Evolutionary conservation across 2,329 filamentous ascomycete species (phyloP), one percentile per base, ranked within the genome.

Genomic region (Scedosporium boydii): DNA sequence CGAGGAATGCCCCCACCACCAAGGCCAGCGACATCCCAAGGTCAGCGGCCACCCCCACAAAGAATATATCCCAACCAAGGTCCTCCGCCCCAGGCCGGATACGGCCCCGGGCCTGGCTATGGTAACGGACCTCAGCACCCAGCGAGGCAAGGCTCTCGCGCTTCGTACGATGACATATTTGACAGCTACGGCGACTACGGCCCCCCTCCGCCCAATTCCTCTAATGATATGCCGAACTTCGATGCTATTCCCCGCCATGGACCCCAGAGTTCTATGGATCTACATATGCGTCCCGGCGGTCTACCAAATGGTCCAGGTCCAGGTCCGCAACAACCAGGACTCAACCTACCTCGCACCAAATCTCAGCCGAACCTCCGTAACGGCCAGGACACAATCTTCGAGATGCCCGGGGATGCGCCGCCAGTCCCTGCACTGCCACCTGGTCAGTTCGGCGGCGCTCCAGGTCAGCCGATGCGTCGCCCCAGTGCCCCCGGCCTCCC

Each of bases 381-480:
- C 66, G 80, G 82, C 3, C 85, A 89, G 67, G 79, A 84, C 2
- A 89, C 88, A 7, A 81, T 89, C 1, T 91, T 91, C 67, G 90
- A 91, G 69, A 88, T 93, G 81, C 86, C 84, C 1, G 81, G 77
- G 27, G 86, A 90, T 67, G 73, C 87, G 34, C 85, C 86, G 10
- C 77, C 75, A 48, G 75, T 80, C 69, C 80, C 74, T 62, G 10
- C 55, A 3, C 16, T 62, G 34, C 60, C 59, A 34, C 26, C 38
- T n/a, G 58, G 60, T 21, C 60, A 62, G 41, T 58, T 58, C 18
- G 59, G 59, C 46, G 60, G 60, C 26, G 46, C 26, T 12, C 51
- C 51, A 12, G 38, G 41, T 16, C 51, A 44, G 53, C 21, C 42
- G 9, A 38, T 51, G 26, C 23, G 59, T 18, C 27, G 44, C 18